These are phyloP conservation scores for Guyanaporus albipodus DNA, from an alignment of 768 basidiomycete genomes.

Conservation along the genomic window DNA sequence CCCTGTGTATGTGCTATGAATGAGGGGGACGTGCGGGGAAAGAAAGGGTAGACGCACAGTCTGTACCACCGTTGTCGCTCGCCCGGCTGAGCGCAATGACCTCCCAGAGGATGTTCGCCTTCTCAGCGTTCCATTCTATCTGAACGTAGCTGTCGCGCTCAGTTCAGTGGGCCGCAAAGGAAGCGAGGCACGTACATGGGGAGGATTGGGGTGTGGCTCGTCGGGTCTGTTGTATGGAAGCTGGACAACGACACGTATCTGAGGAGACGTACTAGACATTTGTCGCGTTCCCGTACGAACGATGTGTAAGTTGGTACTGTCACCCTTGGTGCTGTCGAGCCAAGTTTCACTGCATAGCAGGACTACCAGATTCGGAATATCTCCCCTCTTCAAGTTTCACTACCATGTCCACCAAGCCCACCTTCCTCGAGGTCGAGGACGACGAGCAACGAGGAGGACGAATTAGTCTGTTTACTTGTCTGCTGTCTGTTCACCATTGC, in stretches of 20 bases:
- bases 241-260: constrained; percentile 71
- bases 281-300: background rate
- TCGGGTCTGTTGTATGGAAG: constrained; percentile 78
- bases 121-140: constrained; percentile 85
- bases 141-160: constrained; percentile 28
- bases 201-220: constrained; percentile 60
- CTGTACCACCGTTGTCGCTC: constrained; percentile 67
- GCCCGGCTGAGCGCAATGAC: constrained; percentile 76
- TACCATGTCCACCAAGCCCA: constrained; percentile 9
- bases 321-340: constrained; percentile 1
- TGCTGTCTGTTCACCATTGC: background rate
- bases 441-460: constrained; percentile 41
- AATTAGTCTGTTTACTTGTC: constrained; percentile 32
- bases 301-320: background rate
- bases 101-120: constrained; percentile 84
- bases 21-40: background rate
- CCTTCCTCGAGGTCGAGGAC: constrained; percentile 45
- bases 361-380: constrained; percentile 9
- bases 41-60: constrained; percentile 52
- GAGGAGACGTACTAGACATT: constrained; percentile 29
- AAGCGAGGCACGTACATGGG: constrained; percentile 48
- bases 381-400: background rate
- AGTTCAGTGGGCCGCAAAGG: constrained; percentile 3
- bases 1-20: constrained; percentile 45
- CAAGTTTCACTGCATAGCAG: too few relatives aligned